Evolutionary conservation across 805 yeast genomes (phyloP), one percentile per base, ranked within the genome.

Genomic region (Kuraishia piskuri): DNA sequence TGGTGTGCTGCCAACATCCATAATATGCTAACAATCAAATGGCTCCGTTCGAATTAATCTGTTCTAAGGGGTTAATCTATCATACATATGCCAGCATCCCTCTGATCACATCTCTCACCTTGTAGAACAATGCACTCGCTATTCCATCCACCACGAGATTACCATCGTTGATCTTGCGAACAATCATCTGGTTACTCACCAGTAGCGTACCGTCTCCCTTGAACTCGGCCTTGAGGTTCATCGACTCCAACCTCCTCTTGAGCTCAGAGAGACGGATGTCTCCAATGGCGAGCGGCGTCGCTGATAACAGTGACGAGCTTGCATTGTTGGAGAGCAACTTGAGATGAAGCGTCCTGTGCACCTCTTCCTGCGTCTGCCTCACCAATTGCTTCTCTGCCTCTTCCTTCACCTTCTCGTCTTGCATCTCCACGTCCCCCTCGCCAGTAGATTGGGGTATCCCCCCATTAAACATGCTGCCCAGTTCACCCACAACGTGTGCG

Each of bases 141-240:
- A 78, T 76, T 1, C 99, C 98, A 60, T 92, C 96, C 14, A 94
- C 83, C 3, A 86, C 71, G n/a, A 92, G 78, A 61, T 86, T 86
- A 48, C 97, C 96, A 50, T 89, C 90, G 47, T 79, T 84, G 2
- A 87, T 75, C 64, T 92, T 92, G 53, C 89, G 73, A 8, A 94
- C 82, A 0, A 88, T 84, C 19, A 94, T 79, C 52, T 73, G 73
- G 53, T 86, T 86, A 62, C 91, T 91, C 48, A 95, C 86, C 14
- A 91, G 96, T 45, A 94, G 71, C 0, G 90, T 83, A 65, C 98
- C 98, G 66, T 90, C 97, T 53, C 97, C 95, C 66, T 86, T 83
- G 66, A 92, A 90, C 63, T 91, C 97, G 0, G 96, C 97, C 52
- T 72, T 74, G 61, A 86, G 80, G 50, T 88, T 86, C 53, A 71